Evolutionary conservation across 202 grass and related monocot genomes (phyloP).

Genomic region (Schoenoplectus triqueter): DNA sequence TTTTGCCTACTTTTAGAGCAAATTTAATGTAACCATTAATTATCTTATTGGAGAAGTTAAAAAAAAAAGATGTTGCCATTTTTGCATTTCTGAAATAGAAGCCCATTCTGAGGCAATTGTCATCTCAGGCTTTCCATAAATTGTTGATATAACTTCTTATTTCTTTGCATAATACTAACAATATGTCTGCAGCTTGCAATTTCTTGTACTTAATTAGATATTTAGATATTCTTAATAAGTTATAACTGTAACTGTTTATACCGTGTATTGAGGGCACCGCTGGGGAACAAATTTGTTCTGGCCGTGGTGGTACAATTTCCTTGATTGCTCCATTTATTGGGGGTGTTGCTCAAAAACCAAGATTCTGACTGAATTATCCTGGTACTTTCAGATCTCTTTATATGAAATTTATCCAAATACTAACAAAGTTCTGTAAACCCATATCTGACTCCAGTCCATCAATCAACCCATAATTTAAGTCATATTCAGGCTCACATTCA

Average conservation of each 20-base stretch:
- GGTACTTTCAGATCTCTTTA: too few species aligned
- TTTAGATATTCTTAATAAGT: background rate
- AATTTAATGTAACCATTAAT: background rate
- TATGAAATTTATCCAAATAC: too few species aligned
- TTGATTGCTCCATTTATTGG: background rate
- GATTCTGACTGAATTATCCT: too few species aligned
- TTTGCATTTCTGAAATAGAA: background rate
- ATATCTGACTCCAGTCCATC: too few species aligned
- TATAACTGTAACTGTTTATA: background rate
- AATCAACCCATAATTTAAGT: too few species aligned
- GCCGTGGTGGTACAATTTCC: background rate
- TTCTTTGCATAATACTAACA: background rate
- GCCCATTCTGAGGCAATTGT: background rate
- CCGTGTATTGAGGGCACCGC: background rate
- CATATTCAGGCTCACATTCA: too few species aligned
- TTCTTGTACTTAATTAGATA: background rate
- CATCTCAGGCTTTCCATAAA: background rate
- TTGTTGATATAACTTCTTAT: background rate
- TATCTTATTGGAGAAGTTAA: background rate
- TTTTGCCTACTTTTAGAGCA: background rate
- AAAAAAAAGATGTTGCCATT: too few species aligned
- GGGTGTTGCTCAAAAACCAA: background rate
- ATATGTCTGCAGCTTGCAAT: background rate
- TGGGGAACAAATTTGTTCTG: background rate
- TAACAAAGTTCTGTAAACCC: too few species aligned